Evolutionary conservation across 2,329 filamentous ascomycete genomes (phyloP).

Genomic region (Scedosporium dehoogii): DNA sequence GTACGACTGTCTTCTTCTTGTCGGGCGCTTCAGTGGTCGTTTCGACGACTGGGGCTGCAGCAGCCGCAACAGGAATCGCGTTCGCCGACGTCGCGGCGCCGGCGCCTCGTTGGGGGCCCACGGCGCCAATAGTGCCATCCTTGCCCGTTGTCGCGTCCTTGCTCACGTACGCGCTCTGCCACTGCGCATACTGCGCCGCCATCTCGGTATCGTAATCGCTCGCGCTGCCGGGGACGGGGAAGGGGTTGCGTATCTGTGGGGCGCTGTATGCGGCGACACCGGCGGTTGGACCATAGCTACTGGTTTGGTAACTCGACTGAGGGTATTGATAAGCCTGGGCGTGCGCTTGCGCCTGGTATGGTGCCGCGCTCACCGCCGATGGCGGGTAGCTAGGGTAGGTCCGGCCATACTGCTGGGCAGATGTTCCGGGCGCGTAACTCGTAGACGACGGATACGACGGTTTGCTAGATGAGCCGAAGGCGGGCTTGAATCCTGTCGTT

Average conservation of each 20-base stretch:
- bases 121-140: constrained; percentile 12
- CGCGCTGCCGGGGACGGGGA: constrained; percentile 49
- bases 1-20: constrained; percentile 77
- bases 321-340: constrained; percentile 19
- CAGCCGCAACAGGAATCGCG: constrained; percentile 29
- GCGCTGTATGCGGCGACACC: constrained; percentile 10
- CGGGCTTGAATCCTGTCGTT: constrained; percentile 34
- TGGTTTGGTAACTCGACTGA: constrained; percentile 21
- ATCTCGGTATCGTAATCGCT: constrained; percentile 63
- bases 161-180: constrained; percentile 79
- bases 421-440: constrained; percentile 18
- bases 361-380: constrained; percentile 10
- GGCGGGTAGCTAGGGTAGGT: constrained; percentile 27
- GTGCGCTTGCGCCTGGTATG: constrained; percentile 12
- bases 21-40: constrained; percentile 28
- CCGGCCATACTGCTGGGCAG: constrained; percentile 33
- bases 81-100: constrained; percentile 20
- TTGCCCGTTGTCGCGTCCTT: constrained; percentile 38
- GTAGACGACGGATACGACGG: not conserved
- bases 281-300: constrained; percentile 21
- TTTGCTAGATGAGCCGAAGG: constrained; percentile 30
- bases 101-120: constrained; percentile 15
- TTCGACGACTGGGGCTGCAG: constrained; percentile 16
- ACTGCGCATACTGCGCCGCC: constrained; percentile 86
- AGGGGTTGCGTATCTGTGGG: constrained; percentile 73